These are phyloP conservation scores for Hymenoscyphus fraxineus DNA, from an alignment of 2,329 filamentous ascomycete genomes.

Conservation along the genomic window DNA sequence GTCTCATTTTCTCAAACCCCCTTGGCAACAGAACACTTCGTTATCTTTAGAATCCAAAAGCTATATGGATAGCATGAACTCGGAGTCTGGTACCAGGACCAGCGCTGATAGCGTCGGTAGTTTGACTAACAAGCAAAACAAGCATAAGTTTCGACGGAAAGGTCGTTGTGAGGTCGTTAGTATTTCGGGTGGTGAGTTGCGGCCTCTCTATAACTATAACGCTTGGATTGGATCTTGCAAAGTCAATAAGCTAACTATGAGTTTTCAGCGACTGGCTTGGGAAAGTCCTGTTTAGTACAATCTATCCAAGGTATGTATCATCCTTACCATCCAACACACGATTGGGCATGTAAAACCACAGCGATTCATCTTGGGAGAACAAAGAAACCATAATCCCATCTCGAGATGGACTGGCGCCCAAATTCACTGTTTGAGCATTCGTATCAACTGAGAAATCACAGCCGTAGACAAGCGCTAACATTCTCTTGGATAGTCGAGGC, in stretches of 20 bases:
- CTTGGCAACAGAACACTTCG: slow-evolving; percentile 31
- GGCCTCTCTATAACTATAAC: neutral
- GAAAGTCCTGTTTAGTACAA: slow-evolving; percentile 62
- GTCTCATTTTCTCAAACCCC: slow-evolving; percentile 12
- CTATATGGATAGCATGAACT: slow-evolving; percentile 21
- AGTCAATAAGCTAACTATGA: neutral
- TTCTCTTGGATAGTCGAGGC: slow-evolving; percentile 43
- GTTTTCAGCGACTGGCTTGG: slow-evolving; percentile 47
- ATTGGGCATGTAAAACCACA: neutral
- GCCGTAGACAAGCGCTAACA: neutral
- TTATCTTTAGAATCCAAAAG: slow-evolving; percentile 25
- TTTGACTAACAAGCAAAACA: slow-evolving; percentile 27
- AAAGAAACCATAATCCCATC: neutral
- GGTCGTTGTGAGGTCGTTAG: slow-evolving; percentile 62
- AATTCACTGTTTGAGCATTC: neutral
- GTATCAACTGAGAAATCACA: neutral
- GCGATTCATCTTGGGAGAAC: neutral
- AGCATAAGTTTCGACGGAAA: slow-evolving; percentile 53
- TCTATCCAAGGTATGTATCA: slow-evolving; percentile 44
- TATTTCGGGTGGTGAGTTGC: slow-evolving; percentile 49
- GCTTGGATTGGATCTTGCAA: neutral
- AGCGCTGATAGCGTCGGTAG: slow-evolving; percentile 32
- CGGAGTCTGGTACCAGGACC: slow-evolving; percentile 12
- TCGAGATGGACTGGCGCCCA: neutral
- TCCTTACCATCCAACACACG: neutral